A percentile compares a stretch with the other conserved stretches of the same genome.
These are phyloP conservation scores for Fragaria iinumae DNA, from an alignment of 306 rosid genomes.

Conservation along the genomic window DNA sequence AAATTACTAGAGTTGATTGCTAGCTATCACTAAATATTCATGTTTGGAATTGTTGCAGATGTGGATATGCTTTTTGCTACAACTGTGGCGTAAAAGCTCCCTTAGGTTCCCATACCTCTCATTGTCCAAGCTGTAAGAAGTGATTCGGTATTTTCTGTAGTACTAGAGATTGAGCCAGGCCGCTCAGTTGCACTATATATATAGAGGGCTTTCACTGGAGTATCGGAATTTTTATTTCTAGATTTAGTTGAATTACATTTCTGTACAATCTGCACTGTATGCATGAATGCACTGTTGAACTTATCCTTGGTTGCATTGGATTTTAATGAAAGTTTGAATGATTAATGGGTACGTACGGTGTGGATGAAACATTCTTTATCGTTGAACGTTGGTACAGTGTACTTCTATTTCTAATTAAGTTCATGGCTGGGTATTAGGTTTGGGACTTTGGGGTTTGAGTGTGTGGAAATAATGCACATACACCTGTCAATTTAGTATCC, in stretches of 20 bases:
- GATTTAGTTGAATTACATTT: neutral
- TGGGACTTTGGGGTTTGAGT: neutral
- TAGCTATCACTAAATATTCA: neutral
- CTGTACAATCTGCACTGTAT: neutral
- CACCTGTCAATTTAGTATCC: too few relatives aligned
- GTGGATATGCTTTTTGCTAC: neutral
- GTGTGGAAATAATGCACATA: neutral
- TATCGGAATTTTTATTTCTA: neutral
- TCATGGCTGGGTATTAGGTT: too few relatives aligned
- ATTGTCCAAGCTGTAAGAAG: neutral
- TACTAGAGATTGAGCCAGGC: neutral
- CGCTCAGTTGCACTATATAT: neutral
- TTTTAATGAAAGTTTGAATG: neutral
- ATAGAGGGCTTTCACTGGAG: neutral
- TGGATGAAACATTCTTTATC: neutral
- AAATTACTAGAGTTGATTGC: neutral
- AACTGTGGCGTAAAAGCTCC: constrained; percentile 2
- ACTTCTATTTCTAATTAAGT: neutral
- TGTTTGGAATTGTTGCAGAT: neutral
- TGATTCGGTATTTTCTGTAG: neutral
- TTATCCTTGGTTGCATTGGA: neutral
- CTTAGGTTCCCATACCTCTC: neutral
- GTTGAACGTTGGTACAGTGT: neutral
- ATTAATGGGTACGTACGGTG: neutral
- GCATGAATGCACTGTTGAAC: too few relatives aligned